A percentile compares a stretch with the other conserved stretches of the same genome.
Evolutionary conservation across 1,284 basidiomycete genomes (phyloP).

Genomic region (Hymenochaete sp.): DNA sequence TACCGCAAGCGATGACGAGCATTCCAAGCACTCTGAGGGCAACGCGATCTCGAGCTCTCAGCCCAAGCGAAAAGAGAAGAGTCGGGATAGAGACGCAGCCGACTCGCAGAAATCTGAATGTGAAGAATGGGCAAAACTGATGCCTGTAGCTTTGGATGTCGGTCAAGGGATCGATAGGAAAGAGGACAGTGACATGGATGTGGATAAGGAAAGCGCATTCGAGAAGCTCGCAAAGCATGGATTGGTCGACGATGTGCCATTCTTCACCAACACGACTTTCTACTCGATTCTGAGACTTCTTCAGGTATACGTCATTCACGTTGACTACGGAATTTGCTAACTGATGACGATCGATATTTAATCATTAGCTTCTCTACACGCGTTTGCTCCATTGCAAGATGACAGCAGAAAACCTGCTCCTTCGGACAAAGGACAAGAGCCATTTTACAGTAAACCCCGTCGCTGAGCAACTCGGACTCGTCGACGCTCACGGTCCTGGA

Average conservation of each 20-base stretch:
- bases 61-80: constrained; percentile 14
- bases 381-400: constrained; percentile 84
- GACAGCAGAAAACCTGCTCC: constrained; percentile 56
- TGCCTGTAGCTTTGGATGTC: constrained; percentile 14
- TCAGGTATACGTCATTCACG: constrained; percentile 54
- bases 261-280: constrained; percentile 91
- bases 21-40: neutral
- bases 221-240: constrained; percentile 15
- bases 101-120: constrained; percentile 7
- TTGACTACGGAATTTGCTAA: neutral
- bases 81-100: constrained; percentile 8
- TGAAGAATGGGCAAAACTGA: constrained; percentile 18
- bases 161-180: neutral
- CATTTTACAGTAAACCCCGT: constrained; percentile 56
- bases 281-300: constrained; percentile 84
- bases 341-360: neutral
- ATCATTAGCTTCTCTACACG: constrained; percentile 79
- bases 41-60: constrained; percentile 6
- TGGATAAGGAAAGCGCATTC: constrained; percentile 10
- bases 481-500: constrained; percentile 68
- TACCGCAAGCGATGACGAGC: constrained; percentile 19
- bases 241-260: constrained; percentile 33
- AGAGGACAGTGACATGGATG: constrained; percentile 11
- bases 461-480: constrained; percentile 63
- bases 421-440: constrained; percentile 44